A percentile compares a stretch with the other conserved stretches of the same genome.
Conservation (phyloP, 2,329 filamentous ascomycete species). For the Fonsecaea pugnacius region DNA sequence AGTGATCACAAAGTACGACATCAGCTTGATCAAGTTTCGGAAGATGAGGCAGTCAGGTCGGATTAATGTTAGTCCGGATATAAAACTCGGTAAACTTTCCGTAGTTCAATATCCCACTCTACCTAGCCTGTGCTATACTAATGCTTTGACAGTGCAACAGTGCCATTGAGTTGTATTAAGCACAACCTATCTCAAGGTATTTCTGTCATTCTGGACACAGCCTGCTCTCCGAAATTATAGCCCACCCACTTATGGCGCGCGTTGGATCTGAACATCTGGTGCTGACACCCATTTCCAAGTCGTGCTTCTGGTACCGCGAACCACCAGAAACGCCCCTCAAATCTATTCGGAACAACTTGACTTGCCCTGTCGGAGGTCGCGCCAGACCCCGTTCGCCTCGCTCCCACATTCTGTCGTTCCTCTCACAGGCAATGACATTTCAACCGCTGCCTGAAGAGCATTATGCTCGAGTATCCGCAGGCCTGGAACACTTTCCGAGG, state of each 20-base stretch:
- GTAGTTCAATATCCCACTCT: not conserved
- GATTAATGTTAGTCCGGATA: not conserved
- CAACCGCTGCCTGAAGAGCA: conserved; percentile 14
- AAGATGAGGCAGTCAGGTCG: not conserved
- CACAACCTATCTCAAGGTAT: no score
- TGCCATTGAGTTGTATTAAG: no score
- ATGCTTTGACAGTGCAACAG: no score
- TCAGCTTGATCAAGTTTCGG: not conserved
- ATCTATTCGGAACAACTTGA: no score
- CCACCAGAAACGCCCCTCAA: no score
- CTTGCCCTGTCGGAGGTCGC: not conserved
- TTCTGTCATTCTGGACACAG: no score
- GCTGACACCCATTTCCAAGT: no score
- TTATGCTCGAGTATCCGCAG: conserved; percentile 21
- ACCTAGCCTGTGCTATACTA: no score
- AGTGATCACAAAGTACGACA: not conserved
- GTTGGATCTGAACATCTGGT: no score
- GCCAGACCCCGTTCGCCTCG: not conserved
- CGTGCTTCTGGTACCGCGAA: no score
- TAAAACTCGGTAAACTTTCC: not conserved
- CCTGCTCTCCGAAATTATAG: no score
- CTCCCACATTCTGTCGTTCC: not conserved
- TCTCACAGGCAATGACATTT: not conserved
- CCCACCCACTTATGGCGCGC: no score
- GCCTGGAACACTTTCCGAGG: conserved; percentile 17